Evolutionary conservation across 345 rosid genomes (phyloP), one percentile per base, ranked within the genome.

Genomic region (Lenwebbia sp.): DNA sequence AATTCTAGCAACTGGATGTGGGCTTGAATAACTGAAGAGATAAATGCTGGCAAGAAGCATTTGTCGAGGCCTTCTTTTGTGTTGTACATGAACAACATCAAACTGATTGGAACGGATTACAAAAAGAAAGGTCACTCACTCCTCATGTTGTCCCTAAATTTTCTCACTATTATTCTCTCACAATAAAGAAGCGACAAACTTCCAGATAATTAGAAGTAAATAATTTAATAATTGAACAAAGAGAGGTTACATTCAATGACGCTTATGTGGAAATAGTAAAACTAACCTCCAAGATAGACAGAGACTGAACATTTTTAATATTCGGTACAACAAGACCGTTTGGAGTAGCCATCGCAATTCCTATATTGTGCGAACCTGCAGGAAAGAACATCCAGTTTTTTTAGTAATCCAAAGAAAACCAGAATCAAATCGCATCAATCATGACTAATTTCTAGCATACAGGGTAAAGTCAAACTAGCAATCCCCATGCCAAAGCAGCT

Each of bases 271-370:
- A 47, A 30, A 86, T 10, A 76, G 70, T 37, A 22, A 54, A 85
- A 88, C 92, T 78, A 30, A 95, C 96, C 98, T 95, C 96, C 87
- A 93, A 88, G 87, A 96, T 85, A 75, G 98, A 95, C 85, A 94
- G 94, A 78, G 94, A 88, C 88, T 95, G 97, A 83, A 94, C 97
- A 90, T 96, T 97, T 94, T 96, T 97, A 88, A 97, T 92, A 88
- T 94, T 96, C 5, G 99, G 99, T 82, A 96, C 99, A 13, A 94
- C 98, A 13, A 97, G 94, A 17, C 99, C 99, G 62, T 88, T 85
- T 51, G 96, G 94, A 85, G 98, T 96, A 90, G 97, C 98, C 97
- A 97, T 97, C 56, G 99, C 99, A 87, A 97, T 92, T 87, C 99
- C 99, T 85, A 97, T 93, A 84, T 97, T 95, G 89, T 96, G 99